phyloP scores from a whole-genome alignment of 371 early-diverging fungal genomes.

The Mortierella sp. region DNA sequence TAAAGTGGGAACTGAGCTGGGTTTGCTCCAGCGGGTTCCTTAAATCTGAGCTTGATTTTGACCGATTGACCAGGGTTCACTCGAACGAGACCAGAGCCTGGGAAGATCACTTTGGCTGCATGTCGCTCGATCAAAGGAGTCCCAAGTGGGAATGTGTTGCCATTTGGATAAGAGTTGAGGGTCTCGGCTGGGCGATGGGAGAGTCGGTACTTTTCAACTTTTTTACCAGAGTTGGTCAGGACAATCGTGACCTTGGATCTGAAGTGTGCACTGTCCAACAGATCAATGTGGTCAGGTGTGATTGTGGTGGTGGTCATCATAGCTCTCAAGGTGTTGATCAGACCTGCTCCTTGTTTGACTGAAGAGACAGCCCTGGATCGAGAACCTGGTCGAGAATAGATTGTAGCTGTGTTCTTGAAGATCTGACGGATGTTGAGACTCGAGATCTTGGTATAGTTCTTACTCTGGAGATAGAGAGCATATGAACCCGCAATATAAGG shows the following conservation, averaged over 20 bases:
- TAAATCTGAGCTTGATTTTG: too few species aligned
- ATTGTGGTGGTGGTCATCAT: too few species aligned
- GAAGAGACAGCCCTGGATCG: slow-evolving; percentile 52
- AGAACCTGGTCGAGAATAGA: too few species aligned
- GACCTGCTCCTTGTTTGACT: slow-evolving; percentile 78
- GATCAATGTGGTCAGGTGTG: slow-evolving; percentile 63
- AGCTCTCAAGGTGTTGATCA: slow-evolving; percentile 81
- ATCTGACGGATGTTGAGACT: slow-evolving; percentile 24
- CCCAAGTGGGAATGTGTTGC: slow-evolving; percentile 31
- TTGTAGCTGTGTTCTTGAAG: slow-evolving; percentile 44
- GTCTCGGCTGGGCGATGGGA: slow-evolving; percentile 58
- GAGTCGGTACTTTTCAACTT: too few species aligned
- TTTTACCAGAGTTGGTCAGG: too few species aligned
- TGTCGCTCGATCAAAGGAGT: slow-evolving; percentile 44
- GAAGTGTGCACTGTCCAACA: slow-evolving; percentile 67
- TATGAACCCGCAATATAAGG: slow-evolving; percentile 65
- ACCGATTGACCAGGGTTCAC: too few species aligned
- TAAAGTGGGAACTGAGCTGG: too few species aligned
- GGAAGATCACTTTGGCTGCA: too few species aligned
- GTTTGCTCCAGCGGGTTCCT: too few species aligned
- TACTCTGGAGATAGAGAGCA: too few species aligned
- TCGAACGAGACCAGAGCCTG: slow-evolving; percentile 43
- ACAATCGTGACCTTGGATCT: slow-evolving; percentile 64
- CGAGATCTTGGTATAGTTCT: slow-evolving; percentile 17
- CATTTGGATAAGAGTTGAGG: slow-evolving; percentile 55